Conservation (phyloP, 2,329 filamentous ascomycete genomes). For the Diaporthe sp. region DNA sequence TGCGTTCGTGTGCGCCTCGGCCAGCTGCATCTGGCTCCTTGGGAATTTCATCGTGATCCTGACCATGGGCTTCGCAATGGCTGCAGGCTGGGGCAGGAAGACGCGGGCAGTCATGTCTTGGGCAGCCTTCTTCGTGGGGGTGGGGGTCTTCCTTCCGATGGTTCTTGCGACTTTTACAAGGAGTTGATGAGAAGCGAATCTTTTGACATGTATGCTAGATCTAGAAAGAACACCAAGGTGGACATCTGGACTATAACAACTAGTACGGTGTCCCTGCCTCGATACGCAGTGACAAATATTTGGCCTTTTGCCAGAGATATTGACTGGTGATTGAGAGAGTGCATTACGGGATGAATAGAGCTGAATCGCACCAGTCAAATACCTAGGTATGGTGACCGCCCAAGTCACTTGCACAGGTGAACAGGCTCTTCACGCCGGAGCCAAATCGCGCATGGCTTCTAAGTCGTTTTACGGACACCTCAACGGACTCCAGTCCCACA, state of each 20-base stretch:
- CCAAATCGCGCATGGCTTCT: too few relatives aligned
- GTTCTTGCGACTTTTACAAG: neutral
- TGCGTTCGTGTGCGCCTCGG: neutral
- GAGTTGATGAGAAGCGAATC: neutral
- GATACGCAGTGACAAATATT: neutral
- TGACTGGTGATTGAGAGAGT: too few relatives aligned
- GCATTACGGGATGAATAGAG: neutral
- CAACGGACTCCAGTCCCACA: too few relatives aligned
- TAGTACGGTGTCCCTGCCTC: neutral
- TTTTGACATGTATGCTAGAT: neutral
- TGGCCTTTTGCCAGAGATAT: neutral
- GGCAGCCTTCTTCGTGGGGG: neutral
- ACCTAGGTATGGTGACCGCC: too few relatives aligned
- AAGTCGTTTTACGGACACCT: too few relatives aligned
- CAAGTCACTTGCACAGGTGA: too few relatives aligned
- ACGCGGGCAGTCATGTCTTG: neutral
- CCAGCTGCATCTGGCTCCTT: too few relatives aligned
- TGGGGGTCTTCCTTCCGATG: neutral
- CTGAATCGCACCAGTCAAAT: too few relatives aligned
- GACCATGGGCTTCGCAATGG: conserved; percentile 6
- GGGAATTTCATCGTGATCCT: neutral
- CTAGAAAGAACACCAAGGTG: neutral
- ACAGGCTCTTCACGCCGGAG: too few relatives aligned
- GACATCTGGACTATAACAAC: neutral
- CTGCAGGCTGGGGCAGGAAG: conserved; percentile 18